These are phyloP conservation scores for Diaporthe nobilis DNA, from an alignment of 2,329 filamentous ascomycete species.

Conservation along the genomic window DNA sequence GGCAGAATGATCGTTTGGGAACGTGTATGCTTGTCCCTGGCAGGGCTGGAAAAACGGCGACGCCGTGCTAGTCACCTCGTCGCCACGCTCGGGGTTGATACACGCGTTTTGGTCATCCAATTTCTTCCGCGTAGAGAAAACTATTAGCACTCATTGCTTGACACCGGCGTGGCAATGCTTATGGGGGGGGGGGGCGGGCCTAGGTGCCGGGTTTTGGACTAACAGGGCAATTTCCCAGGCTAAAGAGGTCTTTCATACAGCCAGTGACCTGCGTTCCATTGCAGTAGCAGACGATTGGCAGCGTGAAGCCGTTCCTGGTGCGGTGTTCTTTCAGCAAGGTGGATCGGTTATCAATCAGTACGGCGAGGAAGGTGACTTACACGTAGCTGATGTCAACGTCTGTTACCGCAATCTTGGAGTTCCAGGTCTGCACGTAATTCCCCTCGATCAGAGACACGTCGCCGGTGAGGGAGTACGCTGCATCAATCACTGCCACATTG, in stretches of 20 bases:
- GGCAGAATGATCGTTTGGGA: conserved; percentile 35
- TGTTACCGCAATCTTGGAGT: conserved; percentile 28
- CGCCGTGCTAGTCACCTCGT: conserved; percentile 21
- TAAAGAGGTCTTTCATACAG: conserved; percentile 44
- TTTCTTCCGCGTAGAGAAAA: background rate
- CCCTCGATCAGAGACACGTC: conserved; percentile 42
- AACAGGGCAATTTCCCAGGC: conserved; percentile 41
- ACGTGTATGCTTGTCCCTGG: conserved; percentile 36
- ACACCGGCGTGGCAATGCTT: background rate
- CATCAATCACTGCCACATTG: conserved; percentile 42
- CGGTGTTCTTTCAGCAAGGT: background rate
- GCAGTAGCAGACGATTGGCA: conserved; percentile 45
- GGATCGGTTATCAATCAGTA: no score
- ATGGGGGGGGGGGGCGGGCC: no score
- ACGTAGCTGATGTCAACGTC: conserved; percentile 46
- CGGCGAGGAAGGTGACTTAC: conserved; percentile 34
- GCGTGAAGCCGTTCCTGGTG: conserved; percentile 42
- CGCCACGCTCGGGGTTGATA: conserved; percentile 43
- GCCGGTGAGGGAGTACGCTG: conserved; percentile 25
- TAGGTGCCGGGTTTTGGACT: conserved; percentile 12
- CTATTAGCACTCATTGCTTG: background rate
- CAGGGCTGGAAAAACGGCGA: conserved; percentile 40
- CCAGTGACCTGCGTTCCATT: conserved; percentile 39
- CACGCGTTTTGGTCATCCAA: conserved; percentile 38
- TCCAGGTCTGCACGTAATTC: conserved; percentile 38